These are phyloP conservation scores for Beauveria sp. DNA, from an alignment of 2,329 filamentous ascomycete genomes.

Conservation along the genomic window DNA sequence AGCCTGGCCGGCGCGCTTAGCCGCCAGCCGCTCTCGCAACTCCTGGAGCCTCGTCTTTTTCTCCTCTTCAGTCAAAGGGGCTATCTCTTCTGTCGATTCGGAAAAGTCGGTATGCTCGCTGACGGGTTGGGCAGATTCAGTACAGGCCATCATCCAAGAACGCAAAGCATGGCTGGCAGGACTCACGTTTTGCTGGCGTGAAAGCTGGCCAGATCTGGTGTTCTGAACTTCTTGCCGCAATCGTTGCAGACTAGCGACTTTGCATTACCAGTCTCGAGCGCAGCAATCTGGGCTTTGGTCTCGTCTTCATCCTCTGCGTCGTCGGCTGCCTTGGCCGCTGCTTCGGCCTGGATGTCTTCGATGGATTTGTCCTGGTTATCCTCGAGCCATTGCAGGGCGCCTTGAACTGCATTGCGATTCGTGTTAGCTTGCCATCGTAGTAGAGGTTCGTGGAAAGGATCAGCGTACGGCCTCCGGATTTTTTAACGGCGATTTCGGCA, in stretches of 20 bases:
- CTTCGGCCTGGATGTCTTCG: constrained; percentile 62
- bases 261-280: constrained; percentile 60
- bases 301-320: constrained; percentile 40
- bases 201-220: constrained; percentile 73
- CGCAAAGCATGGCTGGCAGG: not conserved
- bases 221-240: constrained; percentile 85
- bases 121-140: not conserved
- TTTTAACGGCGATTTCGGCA: constrained; percentile 76
- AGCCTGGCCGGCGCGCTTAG: constrained; percentile 62
- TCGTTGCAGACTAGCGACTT: constrained; percentile 88
- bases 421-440: not conserved
- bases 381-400: constrained; percentile 90
- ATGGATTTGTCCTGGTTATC: constrained; percentile 80
- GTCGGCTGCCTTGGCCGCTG: constrained; percentile 30
- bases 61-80: constrained; percentile 84
- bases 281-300: constrained; percentile 49
- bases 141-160: not conserved
- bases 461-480: constrained; percentile 65
- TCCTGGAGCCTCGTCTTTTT: constrained; percentile 74
- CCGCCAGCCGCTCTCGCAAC: constrained; percentile 61
- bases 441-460: not conserved
- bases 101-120: constrained; percentile 84
- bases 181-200: constrained; percentile 78
- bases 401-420: constrained; percentile 55
- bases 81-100: constrained; percentile 87